Evolutionary conservation across 2,329 filamentous ascomycete genomes (phyloP).

Genomic region (Raffaelea arxii): DNA sequence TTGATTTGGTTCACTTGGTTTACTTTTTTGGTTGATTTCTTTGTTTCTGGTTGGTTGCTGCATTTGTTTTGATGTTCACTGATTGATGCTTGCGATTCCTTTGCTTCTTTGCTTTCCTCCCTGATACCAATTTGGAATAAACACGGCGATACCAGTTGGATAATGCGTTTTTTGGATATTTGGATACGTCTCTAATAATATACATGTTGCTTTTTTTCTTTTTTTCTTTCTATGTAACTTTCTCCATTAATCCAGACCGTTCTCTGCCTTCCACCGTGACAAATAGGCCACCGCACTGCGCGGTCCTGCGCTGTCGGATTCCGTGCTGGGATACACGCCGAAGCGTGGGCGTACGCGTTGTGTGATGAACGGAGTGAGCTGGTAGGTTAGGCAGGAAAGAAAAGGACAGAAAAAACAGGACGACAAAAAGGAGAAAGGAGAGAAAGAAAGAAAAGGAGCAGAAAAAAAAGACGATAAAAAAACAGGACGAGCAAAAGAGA

Average conservation of each 20-base stretch:
- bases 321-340: conserved; percentile 34
- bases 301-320: conserved; percentile 41
- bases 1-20: too few species aligned
- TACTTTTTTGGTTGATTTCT: neutral
- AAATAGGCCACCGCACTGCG: conserved; percentile 54
- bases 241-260: conserved; percentile 47
- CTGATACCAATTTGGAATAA: neutral
- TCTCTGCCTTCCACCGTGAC: conserved; percentile 57
- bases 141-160: too few species aligned
- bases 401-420: neutral
- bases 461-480: neutral
- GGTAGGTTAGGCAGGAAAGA: neutral
- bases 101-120: neutral
- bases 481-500: neutral
- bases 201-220: neutral
- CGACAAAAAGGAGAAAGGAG: neutral
- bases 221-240: neutral
- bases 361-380: conserved; percentile 77
- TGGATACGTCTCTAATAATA: neutral
- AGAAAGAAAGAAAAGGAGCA: neutral
- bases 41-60: neutral
- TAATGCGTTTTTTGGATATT: neutral
- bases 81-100: too few species aligned
- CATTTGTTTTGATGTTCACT: too few species aligned
- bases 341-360: conserved; percentile 41